phyloP scores from a whole-genome alignment of 805 yeast genomes.

The Kuraishia molischiana region DNA sequence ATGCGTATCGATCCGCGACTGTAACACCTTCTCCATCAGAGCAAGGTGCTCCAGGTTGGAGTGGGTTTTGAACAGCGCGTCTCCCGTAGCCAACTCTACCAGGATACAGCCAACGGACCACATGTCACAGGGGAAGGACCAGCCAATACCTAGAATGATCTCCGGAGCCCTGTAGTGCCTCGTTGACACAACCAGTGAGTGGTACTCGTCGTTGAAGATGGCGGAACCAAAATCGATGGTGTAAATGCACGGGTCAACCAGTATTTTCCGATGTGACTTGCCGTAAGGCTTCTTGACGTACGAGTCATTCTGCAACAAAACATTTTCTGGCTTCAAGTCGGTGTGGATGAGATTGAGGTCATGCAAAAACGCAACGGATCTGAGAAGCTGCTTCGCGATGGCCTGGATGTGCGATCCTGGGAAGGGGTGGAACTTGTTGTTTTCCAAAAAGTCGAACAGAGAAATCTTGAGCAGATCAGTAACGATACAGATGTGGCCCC shows the following conservation, averaged over 20 bases:
- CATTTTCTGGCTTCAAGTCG: conserved; percentile 94
- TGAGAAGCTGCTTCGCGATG: conserved; percentile 73
- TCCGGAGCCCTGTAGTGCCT: conserved; percentile 97
- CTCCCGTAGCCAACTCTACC: conserved; percentile 88
- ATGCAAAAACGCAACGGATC: conserved; percentile 83
- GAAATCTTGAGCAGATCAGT: conserved; percentile 82
- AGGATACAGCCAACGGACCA: conserved; percentile 96
- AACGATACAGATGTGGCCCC: conserved; percentile 90
- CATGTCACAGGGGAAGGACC: conserved; percentile 95
- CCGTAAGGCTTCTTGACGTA: conserved; percentile 26
- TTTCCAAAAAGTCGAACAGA: conserved; percentile 81
- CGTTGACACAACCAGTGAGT: conserved; percentile 85
- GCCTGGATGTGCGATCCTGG: conserved; percentile 92
- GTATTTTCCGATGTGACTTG: conserved; percentile 26
- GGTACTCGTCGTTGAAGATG: conserved; percentile 88
- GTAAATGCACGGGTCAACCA: conserved; percentile 74
- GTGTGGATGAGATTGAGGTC: conserved; percentile 89
- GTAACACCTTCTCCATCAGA: conserved; percentile 80
- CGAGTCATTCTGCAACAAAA: conserved; percentile 52
- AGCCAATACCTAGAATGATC: conserved; percentile 86
- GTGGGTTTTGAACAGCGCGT: conserved; percentile 89
- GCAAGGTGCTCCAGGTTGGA: conserved; percentile 92
- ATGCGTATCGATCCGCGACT: conserved; percentile 34
- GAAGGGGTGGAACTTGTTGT: conserved; percentile 77
- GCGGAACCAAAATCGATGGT: conserved; percentile 98